Evolutionary conservation across 805 yeast genomes (phyloP).

Genomic region (Myxozyma udenii): DNA sequence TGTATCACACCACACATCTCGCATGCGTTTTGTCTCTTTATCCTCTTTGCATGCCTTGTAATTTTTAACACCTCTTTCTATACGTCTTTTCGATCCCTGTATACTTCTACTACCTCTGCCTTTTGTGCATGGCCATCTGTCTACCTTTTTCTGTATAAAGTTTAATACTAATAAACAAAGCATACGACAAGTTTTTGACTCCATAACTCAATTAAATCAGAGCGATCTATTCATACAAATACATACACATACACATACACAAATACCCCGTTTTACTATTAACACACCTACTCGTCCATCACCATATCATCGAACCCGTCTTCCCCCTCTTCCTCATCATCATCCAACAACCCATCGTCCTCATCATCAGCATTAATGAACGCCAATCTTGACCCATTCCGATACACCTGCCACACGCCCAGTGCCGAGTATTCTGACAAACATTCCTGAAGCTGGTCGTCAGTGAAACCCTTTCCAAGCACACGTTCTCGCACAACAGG

Average conservation of each 20-base stretch:
- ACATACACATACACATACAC: neutral
- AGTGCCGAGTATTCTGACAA: slow-evolving; percentile 67
- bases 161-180: too few species aligned
- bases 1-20: too few species aligned
- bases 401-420: slow-evolving; percentile 55
- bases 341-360: slow-evolving; percentile 15
- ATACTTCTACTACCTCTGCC: too few species aligned
- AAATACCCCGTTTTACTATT: neutral
- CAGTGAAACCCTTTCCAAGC: slow-evolving; percentile 78
- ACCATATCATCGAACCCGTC: too few species aligned
- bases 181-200: too few species aligned
- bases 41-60: too few species aligned
- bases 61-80: too few species aligned
- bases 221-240: neutral
- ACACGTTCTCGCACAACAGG: slow-evolving; percentile 58
- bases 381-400: slow-evolving; percentile 22
- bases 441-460: slow-evolving; percentile 71
- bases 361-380: slow-evolving; percentile 23
- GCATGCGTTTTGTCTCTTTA: too few species aligned
- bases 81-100: too few species aligned
- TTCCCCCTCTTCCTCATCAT: slow-evolving; percentile 6
- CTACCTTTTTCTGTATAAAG: too few species aligned
- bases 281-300: neutral
- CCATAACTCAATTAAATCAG: neutral
- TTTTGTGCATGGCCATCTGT: too few species aligned